phyloP scores from a whole-genome alignment of 495 filamentous ascomycete species.

The Podospora conica region DNA sequence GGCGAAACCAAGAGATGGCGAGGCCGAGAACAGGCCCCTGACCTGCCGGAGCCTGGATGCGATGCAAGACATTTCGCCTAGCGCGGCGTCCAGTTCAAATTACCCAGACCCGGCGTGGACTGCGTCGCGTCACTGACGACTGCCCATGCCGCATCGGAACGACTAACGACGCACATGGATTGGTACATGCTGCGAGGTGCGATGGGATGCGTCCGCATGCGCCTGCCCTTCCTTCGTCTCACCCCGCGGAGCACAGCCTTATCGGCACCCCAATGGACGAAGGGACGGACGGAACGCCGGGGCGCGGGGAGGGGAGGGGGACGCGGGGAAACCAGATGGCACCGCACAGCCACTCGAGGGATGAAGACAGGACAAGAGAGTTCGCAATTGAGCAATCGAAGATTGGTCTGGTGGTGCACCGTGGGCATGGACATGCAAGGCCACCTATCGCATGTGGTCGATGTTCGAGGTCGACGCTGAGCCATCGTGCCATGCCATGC shows the following conservation, averaged over 20 bases:
- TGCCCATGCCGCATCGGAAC: neutral
- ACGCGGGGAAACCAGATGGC: neutral
- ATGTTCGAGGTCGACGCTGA: neutral
- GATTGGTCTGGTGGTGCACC: neutral
- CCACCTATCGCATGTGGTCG: neutral
- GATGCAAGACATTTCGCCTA: neutral
- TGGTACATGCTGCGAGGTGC: neutral
- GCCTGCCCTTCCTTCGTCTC: neutral
- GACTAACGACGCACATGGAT: neutral
- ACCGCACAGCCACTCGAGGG: constrained; percentile 18
- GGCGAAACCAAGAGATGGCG: neutral
- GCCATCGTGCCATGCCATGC: neutral
- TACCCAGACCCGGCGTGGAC: neutral
- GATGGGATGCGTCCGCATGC: neutral
- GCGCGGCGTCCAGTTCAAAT: neutral
- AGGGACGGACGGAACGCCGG: neutral
- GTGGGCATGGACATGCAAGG: constrained; percentile 7
- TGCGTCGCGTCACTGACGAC: neutral
- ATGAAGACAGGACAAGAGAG: neutral
- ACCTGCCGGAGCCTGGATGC: neutral
- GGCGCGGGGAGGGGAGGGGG: neutral
- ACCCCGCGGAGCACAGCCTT: neutral
- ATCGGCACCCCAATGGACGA: neutral
- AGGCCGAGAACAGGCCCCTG: neutral
- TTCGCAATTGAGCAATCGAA: constrained; percentile 25